Evolutionary conservation across 2,329 filamentous ascomycete genomes (phyloP).

Genomic region (Hypoxylon sp.): DNA sequence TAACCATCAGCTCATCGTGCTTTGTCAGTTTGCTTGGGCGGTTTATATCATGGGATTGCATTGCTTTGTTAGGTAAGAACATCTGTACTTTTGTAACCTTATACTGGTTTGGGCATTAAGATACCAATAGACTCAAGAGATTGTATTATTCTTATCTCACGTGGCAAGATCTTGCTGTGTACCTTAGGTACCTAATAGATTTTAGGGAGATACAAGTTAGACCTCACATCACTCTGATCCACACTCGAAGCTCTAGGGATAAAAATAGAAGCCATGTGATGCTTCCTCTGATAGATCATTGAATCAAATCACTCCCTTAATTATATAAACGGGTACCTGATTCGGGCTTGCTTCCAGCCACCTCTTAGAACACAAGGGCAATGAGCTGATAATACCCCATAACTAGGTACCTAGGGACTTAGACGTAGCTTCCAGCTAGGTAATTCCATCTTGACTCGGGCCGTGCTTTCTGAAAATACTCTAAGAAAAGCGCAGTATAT

Average conservation of each 20-base stretch:
- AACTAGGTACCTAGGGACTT: too few species aligned
- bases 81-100: constrained; percentile 24
- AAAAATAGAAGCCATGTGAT: not conserved
- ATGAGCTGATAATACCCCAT: not conserved
- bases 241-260: not conserved
- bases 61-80: constrained; percentile 26
- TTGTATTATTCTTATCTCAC: constrained; percentile 25
- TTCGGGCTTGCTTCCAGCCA: not conserved
- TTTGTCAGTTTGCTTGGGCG: not conserved
- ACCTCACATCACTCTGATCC: not conserved
- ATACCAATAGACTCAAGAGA: constrained; percentile 44
- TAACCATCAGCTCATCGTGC: constrained; percentile 12
- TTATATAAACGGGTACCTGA: not conserved
- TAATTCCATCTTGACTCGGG: not conserved
- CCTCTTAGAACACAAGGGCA: not conserved
- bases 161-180: too few species aligned
- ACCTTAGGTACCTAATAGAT: not conserved
- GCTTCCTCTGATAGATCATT: not conserved
- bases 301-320: not conserved
- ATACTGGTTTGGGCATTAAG: constrained; percentile 29
- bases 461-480: not conserved
- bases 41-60: constrained; percentile 18
- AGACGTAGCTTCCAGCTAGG: too few species aligned
- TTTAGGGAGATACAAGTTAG: not conserved
- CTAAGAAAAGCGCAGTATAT: not conserved